These are phyloP conservation scores for Mucor lusitanicus DNA, from an alignment of 371 early-diverging fungal species.

Conservation along the genomic window DNA sequence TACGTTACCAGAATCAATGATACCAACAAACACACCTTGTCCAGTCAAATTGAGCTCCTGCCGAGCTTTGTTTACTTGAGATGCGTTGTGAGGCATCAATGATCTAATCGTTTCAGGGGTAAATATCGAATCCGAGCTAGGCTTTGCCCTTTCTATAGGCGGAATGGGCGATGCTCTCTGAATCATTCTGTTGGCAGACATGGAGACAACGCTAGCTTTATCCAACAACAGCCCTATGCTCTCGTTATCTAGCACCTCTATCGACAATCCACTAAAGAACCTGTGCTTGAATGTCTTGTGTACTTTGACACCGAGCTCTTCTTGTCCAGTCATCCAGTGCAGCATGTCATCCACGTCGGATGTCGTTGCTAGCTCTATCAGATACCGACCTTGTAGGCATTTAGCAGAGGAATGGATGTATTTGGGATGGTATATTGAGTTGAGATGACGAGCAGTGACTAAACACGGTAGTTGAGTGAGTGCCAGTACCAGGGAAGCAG, in stretches of 20 bases:
- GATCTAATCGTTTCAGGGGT: not conserved
- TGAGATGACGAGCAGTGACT: not conserved
- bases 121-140: not conserved
- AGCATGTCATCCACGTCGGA: not conserved
- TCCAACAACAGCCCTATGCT: not conserved
- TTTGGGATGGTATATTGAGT: not conserved
- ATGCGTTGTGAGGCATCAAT: slow-evolving; percentile 24
- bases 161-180: not conserved
- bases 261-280: not conserved
- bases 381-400: not conserved
- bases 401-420: not conserved
- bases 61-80: slow-evolving; percentile 17
- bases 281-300: not conserved
- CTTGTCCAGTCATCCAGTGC: not conserved
- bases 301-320: not conserved
- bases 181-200: not conserved
- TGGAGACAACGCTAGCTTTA: not conserved
- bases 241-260: not conserved
- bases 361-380: not conserved
- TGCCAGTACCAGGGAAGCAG: not conserved
- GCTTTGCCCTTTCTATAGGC: not conserved
- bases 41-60: slow-evolving; percentile 22
- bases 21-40: slow-evolving; percentile 29
- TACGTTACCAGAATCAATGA: slow-evolving; percentile 40
- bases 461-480: not conserved